Conservation (phyloP, 73 alveolate genomes). For the Stentor coeruleus region DNA sequence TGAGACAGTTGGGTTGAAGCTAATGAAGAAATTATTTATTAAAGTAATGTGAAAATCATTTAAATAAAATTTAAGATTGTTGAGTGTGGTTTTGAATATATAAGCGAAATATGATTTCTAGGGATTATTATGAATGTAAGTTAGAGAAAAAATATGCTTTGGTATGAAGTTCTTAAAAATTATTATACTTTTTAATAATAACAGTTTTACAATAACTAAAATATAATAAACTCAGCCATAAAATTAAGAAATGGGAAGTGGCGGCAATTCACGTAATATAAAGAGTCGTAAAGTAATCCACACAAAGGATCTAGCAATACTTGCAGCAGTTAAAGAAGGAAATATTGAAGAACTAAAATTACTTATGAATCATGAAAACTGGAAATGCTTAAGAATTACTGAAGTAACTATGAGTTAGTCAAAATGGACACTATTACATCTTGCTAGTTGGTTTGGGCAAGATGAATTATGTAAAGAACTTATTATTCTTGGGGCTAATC, state of each 20-base stretch:
- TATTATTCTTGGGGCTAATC: not conserved
- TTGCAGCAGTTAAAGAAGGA: not conserved
- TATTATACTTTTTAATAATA: no score
- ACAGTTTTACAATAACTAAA: no score
- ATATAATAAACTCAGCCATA: not conserved
- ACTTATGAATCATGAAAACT: not conserved
- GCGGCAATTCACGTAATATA: not conserved
- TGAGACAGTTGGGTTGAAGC: no score
- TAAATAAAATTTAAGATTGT: no score
- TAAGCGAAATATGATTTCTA: no score
- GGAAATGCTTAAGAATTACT: not conserved
- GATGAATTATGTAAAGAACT: not conserved
- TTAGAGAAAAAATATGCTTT: no score
- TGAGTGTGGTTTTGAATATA: no score
- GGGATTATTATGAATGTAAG: no score
- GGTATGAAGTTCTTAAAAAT: no score
- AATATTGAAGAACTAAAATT: not conserved
- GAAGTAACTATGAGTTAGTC: not conserved
- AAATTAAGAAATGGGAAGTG: not conserved
- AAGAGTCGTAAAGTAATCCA: not conserved
- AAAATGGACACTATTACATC: not conserved
- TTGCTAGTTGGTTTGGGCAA: not conserved
- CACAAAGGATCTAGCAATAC: not conserved
- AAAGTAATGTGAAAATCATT: no score
- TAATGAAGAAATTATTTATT: no score